Conservation (phyloP, 1,139 yeast species). For the Suhomyces chickasaworum region DNA sequence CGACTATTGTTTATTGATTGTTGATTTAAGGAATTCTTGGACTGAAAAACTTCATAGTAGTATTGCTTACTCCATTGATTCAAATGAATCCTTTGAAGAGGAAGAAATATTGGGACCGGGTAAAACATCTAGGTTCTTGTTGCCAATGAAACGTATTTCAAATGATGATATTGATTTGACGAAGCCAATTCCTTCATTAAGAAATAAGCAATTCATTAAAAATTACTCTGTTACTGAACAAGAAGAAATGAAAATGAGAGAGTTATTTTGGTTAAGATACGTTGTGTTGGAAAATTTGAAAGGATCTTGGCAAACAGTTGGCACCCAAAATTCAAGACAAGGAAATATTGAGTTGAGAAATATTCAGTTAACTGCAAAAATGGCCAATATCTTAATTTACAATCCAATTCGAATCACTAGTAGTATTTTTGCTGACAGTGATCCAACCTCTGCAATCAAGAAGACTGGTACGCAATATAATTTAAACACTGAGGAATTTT, state of each 20-base stretch:
- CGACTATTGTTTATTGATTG: slow-evolving; percentile 60
- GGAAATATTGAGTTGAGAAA: slow-evolving; percentile 71
- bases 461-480: slow-evolving; percentile 24
- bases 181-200: slow-evolving; percentile 70
- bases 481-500: slow-evolving; percentile 49
- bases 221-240: slow-evolving; percentile 57
- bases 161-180: slow-evolving; percentile 45
- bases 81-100: slow-evolving; percentile 21
- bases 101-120: slow-evolving; percentile 44
- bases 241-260: slow-evolving; percentile 57
- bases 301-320: slow-evolving; percentile 62
- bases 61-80: slow-evolving; percentile 22
- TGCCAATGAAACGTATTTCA: slow-evolving; percentile 66
- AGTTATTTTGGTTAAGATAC: slow-evolving; percentile 80
- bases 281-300: slow-evolving; percentile 55
- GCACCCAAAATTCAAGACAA: slow-evolving; percentile 25
- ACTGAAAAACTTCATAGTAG: slow-evolving; percentile 37
- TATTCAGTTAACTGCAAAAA: slow-evolving; percentile 57
- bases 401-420: slow-evolving; percentile 24
- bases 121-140: slow-evolving; percentile 59
- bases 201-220: slow-evolving; percentile 71
- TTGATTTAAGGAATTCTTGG: slow-evolving; percentile 78
- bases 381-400: slow-evolving; percentile 52
- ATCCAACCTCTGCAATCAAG: slow-evolving; percentile 4
- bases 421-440: slow-evolving; percentile 16